phyloP scores from a whole-genome alignment of 108 stramenopile species.

The Phaeodactylum tricornutum region DNA sequence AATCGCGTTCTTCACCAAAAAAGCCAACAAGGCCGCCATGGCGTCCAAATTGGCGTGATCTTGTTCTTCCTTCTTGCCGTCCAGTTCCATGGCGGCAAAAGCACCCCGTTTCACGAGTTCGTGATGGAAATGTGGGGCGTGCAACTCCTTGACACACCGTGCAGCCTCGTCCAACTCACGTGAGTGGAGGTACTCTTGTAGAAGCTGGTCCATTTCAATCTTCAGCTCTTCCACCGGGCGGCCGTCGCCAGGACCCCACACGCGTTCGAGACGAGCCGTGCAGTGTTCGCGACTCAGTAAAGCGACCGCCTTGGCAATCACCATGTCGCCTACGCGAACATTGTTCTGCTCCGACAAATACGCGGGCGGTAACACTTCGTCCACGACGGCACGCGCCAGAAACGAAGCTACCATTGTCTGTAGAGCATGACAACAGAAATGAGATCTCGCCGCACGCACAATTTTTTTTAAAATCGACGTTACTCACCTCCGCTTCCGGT shows the following conservation, averaged over 20 bases:
- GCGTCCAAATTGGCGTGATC: slow-evolving; percentile 52
- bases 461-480: no score
- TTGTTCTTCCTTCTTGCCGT: slow-evolving; percentile 48
- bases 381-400: slow-evolving; percentile 89
- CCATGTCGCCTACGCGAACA: slow-evolving; percentile 59
- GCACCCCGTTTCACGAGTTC: slow-evolving; percentile 96
- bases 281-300: slow-evolving; percentile 85
- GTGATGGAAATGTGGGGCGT: slow-evolving; percentile 86
- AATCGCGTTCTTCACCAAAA: slow-evolving; percentile 67
- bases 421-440: not conserved
- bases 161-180: slow-evolving; percentile 90
- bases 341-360: slow-evolving; percentile 88
- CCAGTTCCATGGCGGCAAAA: slow-evolving; percentile 75
- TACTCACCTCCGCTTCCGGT: slow-evolving; percentile 75
- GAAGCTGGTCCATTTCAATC: slow-evolving; percentile 81
- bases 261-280: slow-evolving; percentile 80
- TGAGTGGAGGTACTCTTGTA: slow-evolving; percentile 85
- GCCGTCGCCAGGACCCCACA: slow-evolving; percentile 96
- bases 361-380: slow-evolving; percentile 92
- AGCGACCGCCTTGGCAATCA: slow-evolving; percentile 81
- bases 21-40: slow-evolving; percentile 69
- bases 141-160: slow-evolving; percentile 82
- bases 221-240: slow-evolving; percentile 92
- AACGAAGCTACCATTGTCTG: slow-evolving; percentile 81
- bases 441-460: not conserved